Conservation (phyloP, 768 basidiomycete species). For the Trametes punicea region DNA sequence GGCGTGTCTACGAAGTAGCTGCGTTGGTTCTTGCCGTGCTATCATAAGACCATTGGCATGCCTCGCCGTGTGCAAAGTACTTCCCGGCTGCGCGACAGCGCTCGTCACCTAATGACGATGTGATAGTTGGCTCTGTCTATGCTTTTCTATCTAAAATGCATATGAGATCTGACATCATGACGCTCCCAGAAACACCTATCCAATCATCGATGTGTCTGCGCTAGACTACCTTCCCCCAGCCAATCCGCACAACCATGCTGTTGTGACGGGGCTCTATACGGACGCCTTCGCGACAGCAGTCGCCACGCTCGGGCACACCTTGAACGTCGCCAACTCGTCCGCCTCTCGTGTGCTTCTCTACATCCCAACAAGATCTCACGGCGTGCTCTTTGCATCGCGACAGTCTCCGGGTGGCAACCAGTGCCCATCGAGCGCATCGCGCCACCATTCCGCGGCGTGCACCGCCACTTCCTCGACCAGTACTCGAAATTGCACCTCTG, state of each 20-base stretch:
- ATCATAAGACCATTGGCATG: too few species aligned
- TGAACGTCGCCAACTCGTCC: constrained; percentile 26
- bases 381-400: constrained; percentile 31
- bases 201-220: constrained; percentile 12
- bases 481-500: constrained; percentile 38
- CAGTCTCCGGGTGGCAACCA: constrained; percentile 31
- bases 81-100: too few species aligned
- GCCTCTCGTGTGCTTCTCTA: constrained; percentile 33
- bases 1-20: too few species aligned
- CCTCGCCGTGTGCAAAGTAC: too few species aligned
- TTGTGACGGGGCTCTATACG: constrained; percentile 33
- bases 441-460: constrained; percentile 32
- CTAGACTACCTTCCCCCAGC: neutral
- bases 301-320: constrained; percentile 32
- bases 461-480: constrained; percentile 32
- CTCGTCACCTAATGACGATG: too few species aligned
- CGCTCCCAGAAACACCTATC: constrained; percentile 16
- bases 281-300: constrained; percentile 31
- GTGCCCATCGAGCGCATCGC: constrained; percentile 30
- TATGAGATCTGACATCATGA: neutral
- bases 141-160: neutral
- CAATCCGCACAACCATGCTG: constrained; percentile 23
- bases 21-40: too few species aligned
- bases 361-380: constrained; percentile 29
- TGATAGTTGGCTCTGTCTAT: too few species aligned